A percentile compares a stretch with the other conserved stretches of the same genome.
phyloP scores from a whole-genome alignment of 345 rosid species.

The Bretschneidera sinensis region DNA sequence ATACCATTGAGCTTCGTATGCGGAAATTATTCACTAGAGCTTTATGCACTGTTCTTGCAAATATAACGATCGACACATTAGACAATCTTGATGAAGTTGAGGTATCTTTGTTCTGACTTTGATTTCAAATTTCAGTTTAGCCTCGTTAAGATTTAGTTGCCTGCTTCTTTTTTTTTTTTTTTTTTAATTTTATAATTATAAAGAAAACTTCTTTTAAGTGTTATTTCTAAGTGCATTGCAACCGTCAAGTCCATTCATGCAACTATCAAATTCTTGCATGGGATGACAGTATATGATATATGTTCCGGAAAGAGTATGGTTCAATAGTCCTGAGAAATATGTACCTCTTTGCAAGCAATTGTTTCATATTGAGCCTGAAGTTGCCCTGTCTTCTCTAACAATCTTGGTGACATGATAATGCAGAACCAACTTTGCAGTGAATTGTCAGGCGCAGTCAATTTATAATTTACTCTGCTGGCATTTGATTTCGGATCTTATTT shows the following conservation, averaged over 20 bases:
- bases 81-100: conserved; percentile 68
- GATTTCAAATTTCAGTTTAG: conserved; percentile 6
- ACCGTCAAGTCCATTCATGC: too few species aligned
- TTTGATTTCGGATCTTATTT: neutral
- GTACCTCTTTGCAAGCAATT: neutral
- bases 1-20: conserved; percentile 51
- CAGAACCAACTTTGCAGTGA: neutral
- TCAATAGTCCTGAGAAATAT: neutral
- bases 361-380: conserved; percentile 1
- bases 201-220: too few species aligned
- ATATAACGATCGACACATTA: conserved; percentile 46
- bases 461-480: neutral
- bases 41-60: conserved; percentile 52
- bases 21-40: conserved; percentile 47
- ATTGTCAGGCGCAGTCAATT: neutral
- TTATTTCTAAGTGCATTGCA: neutral
- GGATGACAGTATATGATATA: too few species aligned
- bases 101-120: conserved; percentile 40
- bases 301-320: too few species aligned
- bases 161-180: too few species aligned
- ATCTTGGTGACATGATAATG: too few species aligned
- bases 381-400: conserved; percentile 1
- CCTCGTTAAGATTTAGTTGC: too few species aligned
- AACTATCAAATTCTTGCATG: too few species aligned
- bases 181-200: too few species aligned